These are phyloP conservation scores for Dipodascus geniculatus DNA, from an alignment of 805 yeast genomes.

Conservation along the genomic window DNA sequence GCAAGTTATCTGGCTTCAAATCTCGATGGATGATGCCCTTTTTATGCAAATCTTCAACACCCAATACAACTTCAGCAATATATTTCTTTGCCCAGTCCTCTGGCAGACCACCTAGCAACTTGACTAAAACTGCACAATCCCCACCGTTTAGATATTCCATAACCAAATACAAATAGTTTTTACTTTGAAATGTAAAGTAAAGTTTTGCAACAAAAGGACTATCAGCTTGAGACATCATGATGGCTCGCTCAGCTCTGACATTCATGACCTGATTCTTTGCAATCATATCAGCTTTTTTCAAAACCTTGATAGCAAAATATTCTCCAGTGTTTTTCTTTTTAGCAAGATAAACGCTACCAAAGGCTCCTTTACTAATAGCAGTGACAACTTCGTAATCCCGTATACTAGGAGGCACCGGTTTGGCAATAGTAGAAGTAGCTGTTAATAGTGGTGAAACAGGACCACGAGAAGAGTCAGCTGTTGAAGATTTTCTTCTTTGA, in stretches of 20 bases:
- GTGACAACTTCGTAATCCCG: slow-evolving; percentile 82
- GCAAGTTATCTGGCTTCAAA: slow-evolving; percentile 84
- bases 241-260: slow-evolving; percentile 89
- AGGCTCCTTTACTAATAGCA: slow-evolving; percentile 95
- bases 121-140: slow-evolving; percentile 78
- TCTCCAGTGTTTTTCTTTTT: slow-evolving; percentile 81
- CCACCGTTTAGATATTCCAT: slow-evolving; percentile 98
- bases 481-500: slow-evolving; percentile 18
- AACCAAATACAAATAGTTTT: slow-evolving; percentile 76
- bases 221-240: slow-evolving; percentile 94
- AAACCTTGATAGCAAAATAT: slow-evolving; percentile 85
- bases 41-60: slow-evolving; percentile 79
- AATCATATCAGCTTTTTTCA: slow-evolving; percentile 90
- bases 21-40: slow-evolving; percentile 92
- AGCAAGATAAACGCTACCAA: slow-evolving; percentile 88
- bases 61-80: slow-evolving; percentile 80
- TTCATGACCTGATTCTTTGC: slow-evolving; percentile 94
- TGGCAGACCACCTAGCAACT: slow-evolving; percentile 71
- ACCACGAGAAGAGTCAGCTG: slow-evolving; percentile 32
- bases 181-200: slow-evolving; percentile 78
- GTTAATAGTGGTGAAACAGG: slow-evolving; percentile 75
- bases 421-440: slow-evolving; percentile 55
- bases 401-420: slow-evolving; percentile 56
- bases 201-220: slow-evolving; percentile 88
- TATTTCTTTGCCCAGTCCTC: slow-evolving; percentile 74